These are phyloP conservation scores for Tetrapyrgos nigripes DNA, from an alignment of 1,284 basidiomycete species.

Conservation along the genomic window DNA sequence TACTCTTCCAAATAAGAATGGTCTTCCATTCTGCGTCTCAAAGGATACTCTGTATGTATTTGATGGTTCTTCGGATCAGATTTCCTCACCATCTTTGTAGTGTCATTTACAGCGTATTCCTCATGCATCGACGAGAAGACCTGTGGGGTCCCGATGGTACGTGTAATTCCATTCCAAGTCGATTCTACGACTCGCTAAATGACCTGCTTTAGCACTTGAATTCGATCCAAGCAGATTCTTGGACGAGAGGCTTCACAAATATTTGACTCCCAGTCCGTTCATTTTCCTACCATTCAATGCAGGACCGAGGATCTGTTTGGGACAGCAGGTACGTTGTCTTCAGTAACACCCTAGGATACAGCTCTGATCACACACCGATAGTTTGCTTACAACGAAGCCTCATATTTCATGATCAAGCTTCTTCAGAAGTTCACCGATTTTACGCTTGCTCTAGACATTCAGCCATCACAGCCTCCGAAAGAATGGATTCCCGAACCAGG, in stretches of 20 bases:
- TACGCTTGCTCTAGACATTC: constrained; percentile 46
- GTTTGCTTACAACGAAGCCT: constrained; percentile 48
- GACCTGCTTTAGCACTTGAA: constrained; percentile 30
- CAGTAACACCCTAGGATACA: not conserved
- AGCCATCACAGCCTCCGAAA: constrained; percentile 41
- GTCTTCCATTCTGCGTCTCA: constrained; percentile 28
- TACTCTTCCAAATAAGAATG: constrained; percentile 27
- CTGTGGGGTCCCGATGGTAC: constrained; percentile 36
- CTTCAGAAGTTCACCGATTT: constrained; percentile 55
- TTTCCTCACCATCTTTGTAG: constrained; percentile 23
- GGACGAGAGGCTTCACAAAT: constrained; percentile 55
- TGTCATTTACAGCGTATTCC: constrained; percentile 36
- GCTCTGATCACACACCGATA: constrained; percentile 15
- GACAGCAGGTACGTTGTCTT: constrained; percentile 51
- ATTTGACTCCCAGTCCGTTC: constrained; percentile 59
- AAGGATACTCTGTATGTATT: constrained; percentile 29
- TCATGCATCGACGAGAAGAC: constrained; percentile 41
- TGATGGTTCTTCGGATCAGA: too few species aligned
- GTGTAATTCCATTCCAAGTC: too few species aligned
- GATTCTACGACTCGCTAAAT: too few species aligned
- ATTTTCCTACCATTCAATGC: constrained; percentile 69
- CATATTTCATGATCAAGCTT: constrained; percentile 46
- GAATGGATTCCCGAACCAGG: constrained; percentile 38
- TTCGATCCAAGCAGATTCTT: constrained; percentile 70
- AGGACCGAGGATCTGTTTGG: constrained; percentile 63